phyloP scores from a whole-genome alignment of 306 rosid species.

The Fagus crenata region DNA sequence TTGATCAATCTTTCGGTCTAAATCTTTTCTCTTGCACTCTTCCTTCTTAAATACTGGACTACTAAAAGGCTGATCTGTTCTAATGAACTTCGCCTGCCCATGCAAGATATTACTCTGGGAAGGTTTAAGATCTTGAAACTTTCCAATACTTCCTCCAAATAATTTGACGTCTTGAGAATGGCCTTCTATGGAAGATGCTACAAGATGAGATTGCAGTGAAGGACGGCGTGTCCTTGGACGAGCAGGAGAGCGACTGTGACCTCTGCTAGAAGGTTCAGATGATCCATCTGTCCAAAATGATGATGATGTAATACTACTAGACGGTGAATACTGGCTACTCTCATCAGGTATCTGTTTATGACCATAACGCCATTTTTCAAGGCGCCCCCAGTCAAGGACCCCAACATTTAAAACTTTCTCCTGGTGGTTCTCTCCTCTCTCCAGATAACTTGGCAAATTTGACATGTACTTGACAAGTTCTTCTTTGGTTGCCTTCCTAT shows the following conservation, averaged over 20 bases:
- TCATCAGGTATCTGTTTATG: constrained; percentile 47
- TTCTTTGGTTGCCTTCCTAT: constrained; percentile 46
- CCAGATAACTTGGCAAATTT: constrained; percentile 79
- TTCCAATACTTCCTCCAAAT: constrained; percentile 38
- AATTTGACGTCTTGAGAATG: constrained; percentile 40
- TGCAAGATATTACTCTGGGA: constrained; percentile 26
- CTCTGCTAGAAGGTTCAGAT: constrained; percentile 50
- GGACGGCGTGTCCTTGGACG: constrained; percentile 42
- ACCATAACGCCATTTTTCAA: constrained; percentile 70
- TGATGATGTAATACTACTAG: constrained; percentile 54
- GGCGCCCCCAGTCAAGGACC: constrained; percentile 88
- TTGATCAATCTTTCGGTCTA: constrained; percentile 30
- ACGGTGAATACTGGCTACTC: constrained; percentile 44
- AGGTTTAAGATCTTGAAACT: constrained; percentile 35
- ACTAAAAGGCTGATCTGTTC: constrained; percentile 38
- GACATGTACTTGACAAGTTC: constrained; percentile 90
- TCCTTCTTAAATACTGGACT: constrained; percentile 32
- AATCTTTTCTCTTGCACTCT: constrained; percentile 36
- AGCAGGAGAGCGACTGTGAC: constrained; percentile 56
- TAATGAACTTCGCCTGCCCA: constrained; percentile 35
- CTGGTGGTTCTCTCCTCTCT: constrained; percentile 56
- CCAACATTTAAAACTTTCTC: constrained; percentile 85
- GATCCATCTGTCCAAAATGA: constrained; percentile 55
- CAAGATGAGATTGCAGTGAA: constrained; percentile 54
- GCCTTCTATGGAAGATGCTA: constrained; percentile 38